These are phyloP conservation scores for Citrullus mucosospermus DNA, from an alignment of 306 rosid genomes.

Conservation along the genomic window DNA sequence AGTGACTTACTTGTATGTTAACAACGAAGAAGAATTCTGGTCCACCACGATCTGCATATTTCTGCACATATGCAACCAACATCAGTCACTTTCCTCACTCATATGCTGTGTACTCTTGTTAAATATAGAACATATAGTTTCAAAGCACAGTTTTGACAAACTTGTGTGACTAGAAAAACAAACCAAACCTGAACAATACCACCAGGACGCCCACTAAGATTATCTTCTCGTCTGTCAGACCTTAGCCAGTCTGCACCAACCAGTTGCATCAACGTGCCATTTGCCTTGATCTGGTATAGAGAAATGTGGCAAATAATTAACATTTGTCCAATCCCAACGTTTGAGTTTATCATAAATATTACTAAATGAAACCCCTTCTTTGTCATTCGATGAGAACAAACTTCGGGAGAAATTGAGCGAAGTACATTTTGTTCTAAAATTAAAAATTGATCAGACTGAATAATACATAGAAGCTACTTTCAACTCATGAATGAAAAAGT, in stretches of 20 bases:
- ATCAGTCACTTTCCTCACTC: neutral
- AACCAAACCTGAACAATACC: constrained; percentile 61
- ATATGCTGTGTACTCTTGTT: neutral
- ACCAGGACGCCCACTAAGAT: constrained; percentile 52
- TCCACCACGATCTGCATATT: constrained; percentile 51
- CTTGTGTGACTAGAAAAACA: neutral
- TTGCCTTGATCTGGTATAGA: constrained; percentile 50
- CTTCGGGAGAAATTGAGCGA: neutral
- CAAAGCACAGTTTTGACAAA: neutral
- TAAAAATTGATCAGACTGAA: neutral
- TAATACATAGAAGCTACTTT: neutral
- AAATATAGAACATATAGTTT: neutral
- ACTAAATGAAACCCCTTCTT: neutral
- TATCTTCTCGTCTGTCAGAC: constrained; percentile 51
- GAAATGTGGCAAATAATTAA: neutral
- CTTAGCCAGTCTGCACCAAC: constrained; percentile 80
- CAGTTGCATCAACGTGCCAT: constrained; percentile 51
- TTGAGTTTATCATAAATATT: neutral
- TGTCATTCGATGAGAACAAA: neutral
- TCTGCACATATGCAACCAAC: constrained; percentile 22
- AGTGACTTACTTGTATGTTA: constrained; percentile 58
- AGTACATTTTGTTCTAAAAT: neutral
- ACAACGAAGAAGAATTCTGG: constrained; percentile 71
- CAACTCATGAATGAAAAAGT: neutral
- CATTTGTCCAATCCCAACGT: neutral